These are phyloP conservation scores for Backusella australiensis DNA, from an alignment of 192 early-diverging fungal species.

Conservation along the genomic window DNA sequence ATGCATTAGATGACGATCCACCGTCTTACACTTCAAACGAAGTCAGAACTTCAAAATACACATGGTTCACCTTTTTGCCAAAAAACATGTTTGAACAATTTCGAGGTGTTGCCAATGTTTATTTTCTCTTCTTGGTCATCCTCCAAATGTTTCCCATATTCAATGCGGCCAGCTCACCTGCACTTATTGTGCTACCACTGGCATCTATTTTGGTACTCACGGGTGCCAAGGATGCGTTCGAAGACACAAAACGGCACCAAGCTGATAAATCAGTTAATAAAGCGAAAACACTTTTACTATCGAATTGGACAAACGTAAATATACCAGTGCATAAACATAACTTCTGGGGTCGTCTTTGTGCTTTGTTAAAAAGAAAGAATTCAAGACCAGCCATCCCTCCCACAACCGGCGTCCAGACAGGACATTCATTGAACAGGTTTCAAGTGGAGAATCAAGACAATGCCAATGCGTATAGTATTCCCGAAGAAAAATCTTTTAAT, in stretches of 20 bases:
- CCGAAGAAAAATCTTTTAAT: not conserved
- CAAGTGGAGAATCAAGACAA: constrained; percentile 1
- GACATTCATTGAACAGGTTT: not conserved
- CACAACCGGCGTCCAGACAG: not conserved
- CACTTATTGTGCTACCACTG: constrained; percentile 78
- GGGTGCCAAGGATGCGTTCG: constrained; percentile 85
- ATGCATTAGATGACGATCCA: not conserved
- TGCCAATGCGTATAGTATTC: not conserved
- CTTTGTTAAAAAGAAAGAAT: not conserved
- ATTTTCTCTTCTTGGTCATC: constrained; percentile 86
- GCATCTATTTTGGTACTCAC: constrained; percentile 76
- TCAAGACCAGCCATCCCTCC: not conserved
- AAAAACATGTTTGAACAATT: constrained; percentile 97
- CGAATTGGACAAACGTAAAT: constrained; percentile 65
- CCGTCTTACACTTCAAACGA: constrained; percentile 51
- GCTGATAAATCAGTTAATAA: constrained; percentile 86
- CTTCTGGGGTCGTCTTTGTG: not conserved
- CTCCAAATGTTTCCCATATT: constrained; percentile 66
- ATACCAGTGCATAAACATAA: constrained; percentile 18
- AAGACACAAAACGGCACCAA: constrained; percentile 85
- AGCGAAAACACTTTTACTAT: constrained; percentile 47
- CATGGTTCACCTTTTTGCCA: constrained; percentile 82
- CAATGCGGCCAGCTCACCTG: constrained; percentile 63
- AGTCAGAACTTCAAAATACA: constrained; percentile 88
- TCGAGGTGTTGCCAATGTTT: constrained; percentile 88